phyloP scores from a whole-genome alignment of 2,329 filamentous ascomycete genomes.

The Clonostachys chloroleuca region DNA sequence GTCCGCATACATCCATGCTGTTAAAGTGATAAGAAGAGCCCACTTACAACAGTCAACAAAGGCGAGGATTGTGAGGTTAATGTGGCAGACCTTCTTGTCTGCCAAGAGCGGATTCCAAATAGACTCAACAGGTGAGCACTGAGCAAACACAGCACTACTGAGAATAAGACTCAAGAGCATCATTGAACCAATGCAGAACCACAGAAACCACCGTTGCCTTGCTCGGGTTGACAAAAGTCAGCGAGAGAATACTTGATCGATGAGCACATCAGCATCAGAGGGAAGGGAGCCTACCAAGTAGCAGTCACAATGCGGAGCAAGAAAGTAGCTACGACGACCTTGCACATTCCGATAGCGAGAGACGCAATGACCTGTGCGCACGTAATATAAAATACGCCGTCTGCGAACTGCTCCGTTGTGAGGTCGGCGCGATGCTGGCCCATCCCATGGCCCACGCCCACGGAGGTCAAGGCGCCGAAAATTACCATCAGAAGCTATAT shows the following conservation, averaged over 20 bases:
- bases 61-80: neutral
- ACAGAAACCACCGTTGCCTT: neutral
- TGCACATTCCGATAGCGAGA: conserved; percentile 1
- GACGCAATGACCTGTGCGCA: neutral
- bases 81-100: neutral
- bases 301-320: conserved; percentile 1
- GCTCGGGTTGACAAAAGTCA: neutral
- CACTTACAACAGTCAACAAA: conserved; percentile 1
- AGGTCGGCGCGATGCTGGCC: neutral
- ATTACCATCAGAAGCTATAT: neutral
- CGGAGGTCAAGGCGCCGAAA: neutral
- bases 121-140: neutral
- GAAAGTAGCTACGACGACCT: conserved; percentile 1
- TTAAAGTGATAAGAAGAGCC: neutral
- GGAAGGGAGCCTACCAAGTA: neutral
- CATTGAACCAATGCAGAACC: conserved; percentile 1
- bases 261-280: neutral
- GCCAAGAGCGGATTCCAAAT: conserved; percentile 1
- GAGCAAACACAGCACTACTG: neutral
- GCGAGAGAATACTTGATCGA: neutral
- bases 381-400: neutral
- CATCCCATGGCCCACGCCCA: neutral
- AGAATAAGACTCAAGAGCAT: neutral
- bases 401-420: neutral
- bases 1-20: neutral